phyloP scores from a whole-genome alignment of 495 filamentous ascomycete species.

The Podospora didyma region DNA sequence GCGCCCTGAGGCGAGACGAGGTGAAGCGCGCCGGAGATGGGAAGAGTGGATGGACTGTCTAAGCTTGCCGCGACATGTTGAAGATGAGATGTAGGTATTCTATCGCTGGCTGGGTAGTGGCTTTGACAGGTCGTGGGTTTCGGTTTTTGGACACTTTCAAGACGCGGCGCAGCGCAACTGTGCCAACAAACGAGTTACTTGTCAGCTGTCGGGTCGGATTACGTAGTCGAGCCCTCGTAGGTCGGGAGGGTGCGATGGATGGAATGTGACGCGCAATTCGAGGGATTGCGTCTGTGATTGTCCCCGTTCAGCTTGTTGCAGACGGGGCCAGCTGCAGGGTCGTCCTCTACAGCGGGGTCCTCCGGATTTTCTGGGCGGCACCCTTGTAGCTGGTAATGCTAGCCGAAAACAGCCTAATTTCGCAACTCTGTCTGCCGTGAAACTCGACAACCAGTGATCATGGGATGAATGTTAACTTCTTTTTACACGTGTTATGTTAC shows the following conservation, averaged over 20 bases:
- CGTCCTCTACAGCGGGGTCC: not conserved
- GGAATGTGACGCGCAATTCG: not conserved
- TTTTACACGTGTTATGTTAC: conserved; percentile 9
- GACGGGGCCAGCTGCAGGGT: not conserved
- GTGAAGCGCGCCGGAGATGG: no score
- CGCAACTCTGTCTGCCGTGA: not conserved
- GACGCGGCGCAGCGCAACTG: not conserved
- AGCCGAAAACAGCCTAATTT: not conserved
- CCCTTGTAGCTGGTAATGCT: not conserved
- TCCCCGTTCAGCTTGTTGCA: not conserved
- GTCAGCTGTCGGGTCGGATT: not conserved
- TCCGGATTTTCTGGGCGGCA: no score
- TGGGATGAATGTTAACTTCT: not conserved
- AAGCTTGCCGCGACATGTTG: not conserved
- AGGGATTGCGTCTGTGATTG: not conserved
- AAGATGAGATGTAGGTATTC: not conserved
- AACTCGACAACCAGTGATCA: not conserved
- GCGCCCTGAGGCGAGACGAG: not conserved
- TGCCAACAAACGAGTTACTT: not conserved
- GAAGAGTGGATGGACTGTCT: not conserved
- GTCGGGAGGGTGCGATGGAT: not conserved
- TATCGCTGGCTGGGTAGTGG: not conserved
- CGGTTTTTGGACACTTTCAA: not conserved
- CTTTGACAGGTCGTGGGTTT: not conserved
- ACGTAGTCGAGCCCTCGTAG: not conserved